Conservation (phyloP, 1,284 basidiomycete genomes). For the Rhodotorula sp. region DNA sequence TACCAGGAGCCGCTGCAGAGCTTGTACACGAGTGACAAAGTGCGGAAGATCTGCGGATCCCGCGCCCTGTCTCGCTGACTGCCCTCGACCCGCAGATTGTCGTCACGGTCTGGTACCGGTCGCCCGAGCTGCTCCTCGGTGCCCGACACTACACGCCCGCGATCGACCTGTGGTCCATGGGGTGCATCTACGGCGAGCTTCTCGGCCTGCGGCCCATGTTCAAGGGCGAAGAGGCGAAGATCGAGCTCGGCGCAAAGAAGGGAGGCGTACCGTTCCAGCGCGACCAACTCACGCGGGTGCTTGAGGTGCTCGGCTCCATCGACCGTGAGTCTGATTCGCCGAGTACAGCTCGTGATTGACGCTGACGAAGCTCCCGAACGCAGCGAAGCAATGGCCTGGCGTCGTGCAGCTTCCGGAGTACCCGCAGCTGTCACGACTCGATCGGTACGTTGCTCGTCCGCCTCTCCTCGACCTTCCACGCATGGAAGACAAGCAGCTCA, state of each 20-base stretch:
- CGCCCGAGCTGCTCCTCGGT: slow-evolving; percentile 90
- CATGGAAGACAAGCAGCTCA: too few species aligned
- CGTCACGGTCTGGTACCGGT: slow-evolving; percentile 98
- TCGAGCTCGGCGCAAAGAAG: slow-evolving; percentile 67
- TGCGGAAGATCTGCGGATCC: background rate
- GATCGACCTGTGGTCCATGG: slow-evolving; percentile 93
- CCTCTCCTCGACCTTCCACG: too few species aligned
- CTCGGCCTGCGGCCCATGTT: slow-evolving; percentile 93
- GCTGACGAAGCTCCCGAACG: background rate
- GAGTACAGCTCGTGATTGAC: background rate
- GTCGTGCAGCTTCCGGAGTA: slow-evolving; percentile 87
- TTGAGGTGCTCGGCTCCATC: slow-evolving; percentile 90
- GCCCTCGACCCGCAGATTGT: slow-evolving; percentile 59
- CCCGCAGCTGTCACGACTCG: slow-evolving; percentile 72
- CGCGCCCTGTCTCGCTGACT: background rate
- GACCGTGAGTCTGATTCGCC: slow-evolving; percentile 61
- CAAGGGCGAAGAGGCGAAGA: slow-evolving; percentile 97
- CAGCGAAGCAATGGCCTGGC: slow-evolving; percentile 82
- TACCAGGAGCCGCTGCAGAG: slow-evolving; percentile 82
- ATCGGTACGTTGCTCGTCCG: slow-evolving; percentile 15
- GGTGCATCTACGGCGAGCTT: slow-evolving; percentile 95
- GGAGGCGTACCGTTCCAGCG: slow-evolving; percentile 78
- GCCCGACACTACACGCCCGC: slow-evolving; percentile 96
- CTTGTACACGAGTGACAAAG: slow-evolving; percentile 79
- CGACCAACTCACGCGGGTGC: slow-evolving; percentile 91